Evolutionary conservation across 1,284 basidiomycete species (phyloP).

Genomic region (Leucoagaricus sp.): DNA sequence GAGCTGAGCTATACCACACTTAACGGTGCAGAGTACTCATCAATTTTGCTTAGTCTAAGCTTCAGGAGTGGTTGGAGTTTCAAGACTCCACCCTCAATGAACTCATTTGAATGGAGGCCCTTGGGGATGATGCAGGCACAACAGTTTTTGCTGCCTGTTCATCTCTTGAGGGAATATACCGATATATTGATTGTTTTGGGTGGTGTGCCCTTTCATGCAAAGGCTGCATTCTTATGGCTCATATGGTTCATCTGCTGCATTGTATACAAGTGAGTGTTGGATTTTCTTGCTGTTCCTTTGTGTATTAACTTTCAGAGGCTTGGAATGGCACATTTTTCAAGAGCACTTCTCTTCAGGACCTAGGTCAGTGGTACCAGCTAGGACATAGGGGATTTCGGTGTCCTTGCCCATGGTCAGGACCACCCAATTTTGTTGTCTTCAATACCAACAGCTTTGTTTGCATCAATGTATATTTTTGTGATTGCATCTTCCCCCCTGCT

Average conservation of each 20-base stretch:
- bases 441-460: constrained; percentile 3
- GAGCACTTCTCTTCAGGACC: neutral
- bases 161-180: neutral
- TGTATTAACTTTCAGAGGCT: neutral
- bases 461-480: constrained; percentile 19
- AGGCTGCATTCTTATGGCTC: neutral
- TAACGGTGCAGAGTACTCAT: neutral
- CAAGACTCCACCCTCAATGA: neutral
- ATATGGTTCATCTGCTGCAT: constrained; percentile 1
- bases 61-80: neutral
- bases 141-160: neutral
- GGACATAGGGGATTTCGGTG: neutral
- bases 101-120: neutral
- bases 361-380: constrained; percentile 4
- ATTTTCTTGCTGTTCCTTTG: neutral
- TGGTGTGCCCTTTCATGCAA: neutral
- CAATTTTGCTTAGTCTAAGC: neutral
- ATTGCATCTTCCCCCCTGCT: neutral
- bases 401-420: neutral
- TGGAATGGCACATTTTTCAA: neutral
- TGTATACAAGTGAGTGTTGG: neutral
- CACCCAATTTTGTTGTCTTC: constrained; percentile 13
- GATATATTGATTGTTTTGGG: neutral
- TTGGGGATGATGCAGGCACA: neutral
- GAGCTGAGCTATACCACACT: neutral